These are phyloP conservation scores for Abelmoschus esculentus DNA, from an alignment of 345 rosid species.

Conservation along the genomic window DNA sequence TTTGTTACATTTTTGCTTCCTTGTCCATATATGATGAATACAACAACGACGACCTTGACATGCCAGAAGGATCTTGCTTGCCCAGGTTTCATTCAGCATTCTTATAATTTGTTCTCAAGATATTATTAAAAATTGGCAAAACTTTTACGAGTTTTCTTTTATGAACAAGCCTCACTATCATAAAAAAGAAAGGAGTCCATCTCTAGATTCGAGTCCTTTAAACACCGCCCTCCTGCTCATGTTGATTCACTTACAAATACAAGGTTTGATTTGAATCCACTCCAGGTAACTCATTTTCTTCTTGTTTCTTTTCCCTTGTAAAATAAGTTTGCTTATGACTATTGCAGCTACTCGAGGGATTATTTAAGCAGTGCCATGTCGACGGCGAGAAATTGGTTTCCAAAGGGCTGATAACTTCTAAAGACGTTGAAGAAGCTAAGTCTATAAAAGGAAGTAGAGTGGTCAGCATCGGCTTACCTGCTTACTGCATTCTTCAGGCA, in stretches of 20 bases:
- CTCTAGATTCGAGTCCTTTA: constrained; percentile 32
- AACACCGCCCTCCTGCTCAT: constrained; percentile 37
- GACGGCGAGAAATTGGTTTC: constrained; percentile 56
- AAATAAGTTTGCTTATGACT: constrained; percentile 5
- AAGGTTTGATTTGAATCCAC: constrained; percentile 64
- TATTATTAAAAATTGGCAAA: not conserved
- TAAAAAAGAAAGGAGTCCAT: constrained; percentile 10
- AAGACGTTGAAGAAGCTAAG: constrained; percentile 76
- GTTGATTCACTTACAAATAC: constrained; percentile 40
- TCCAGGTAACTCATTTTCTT: constrained; percentile 38
- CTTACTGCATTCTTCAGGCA: constrained; percentile 65
- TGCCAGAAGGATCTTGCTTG: constrained; percentile 91
- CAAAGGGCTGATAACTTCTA: constrained; percentile 61
- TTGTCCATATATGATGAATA: constrained; percentile 84
- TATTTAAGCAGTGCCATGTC: constrained; percentile 51
- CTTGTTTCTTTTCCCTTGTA: not conserved
- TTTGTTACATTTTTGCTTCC: constrained; percentile 66
- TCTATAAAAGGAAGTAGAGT: constrained; percentile 54
- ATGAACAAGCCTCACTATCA: constrained; percentile 50
- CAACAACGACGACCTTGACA: constrained; percentile 79
- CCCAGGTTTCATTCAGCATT: constrained; percentile 44
- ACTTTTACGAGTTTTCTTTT: not conserved
- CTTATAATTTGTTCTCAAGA: not conserved
- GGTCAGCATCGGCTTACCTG: constrained; percentile 73
- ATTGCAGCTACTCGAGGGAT: constrained; percentile 49